Conservation (phyloP, 2,329 filamentous ascomycete genomes). For the Talaromyces amestolkiae region DNA sequence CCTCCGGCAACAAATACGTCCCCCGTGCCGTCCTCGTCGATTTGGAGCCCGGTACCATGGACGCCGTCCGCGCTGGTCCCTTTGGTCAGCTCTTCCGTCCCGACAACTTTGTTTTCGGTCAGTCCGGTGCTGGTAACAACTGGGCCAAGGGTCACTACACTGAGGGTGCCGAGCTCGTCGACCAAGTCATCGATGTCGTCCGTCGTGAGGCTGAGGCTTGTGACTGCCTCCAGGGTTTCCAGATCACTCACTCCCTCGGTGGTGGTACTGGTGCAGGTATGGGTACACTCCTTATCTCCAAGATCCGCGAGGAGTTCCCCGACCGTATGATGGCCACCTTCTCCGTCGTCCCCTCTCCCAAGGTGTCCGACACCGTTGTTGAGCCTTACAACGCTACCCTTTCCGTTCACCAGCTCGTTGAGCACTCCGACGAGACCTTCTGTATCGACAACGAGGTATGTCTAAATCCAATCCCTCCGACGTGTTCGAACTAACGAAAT, state of each 20-base stretch:
- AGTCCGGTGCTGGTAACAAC: conserved; percentile 99
- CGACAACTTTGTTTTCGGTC: conserved; percentile 99
- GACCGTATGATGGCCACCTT: conserved; percentile 99
- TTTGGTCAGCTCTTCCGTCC: conserved; percentile 99
- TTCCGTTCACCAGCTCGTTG: conserved; percentile 97
- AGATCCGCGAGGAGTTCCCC: conserved; percentile 99
- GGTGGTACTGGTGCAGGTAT: conserved; percentile 99
- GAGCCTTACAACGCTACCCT: conserved; percentile 99
- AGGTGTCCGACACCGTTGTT: conserved; percentile 99
- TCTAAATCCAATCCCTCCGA: not conserved
- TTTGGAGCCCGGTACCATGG: conserved; percentile 99
- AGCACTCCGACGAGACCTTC: conserved; percentile 99
- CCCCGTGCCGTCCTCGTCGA: conserved; percentile 99
- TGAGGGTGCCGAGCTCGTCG: conserved; percentile 97
- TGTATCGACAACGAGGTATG: conserved; percentile 96
- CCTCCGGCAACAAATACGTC: conserved; percentile 97
- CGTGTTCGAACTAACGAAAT: conserved; percentile 7
- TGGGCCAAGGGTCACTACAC: conserved; percentile 99
- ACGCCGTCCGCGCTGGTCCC: conserved; percentile 94
- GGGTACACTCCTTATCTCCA: conserved; percentile 99
- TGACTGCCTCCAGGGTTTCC: conserved; percentile 99
- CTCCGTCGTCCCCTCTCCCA: conserved; percentile 97
- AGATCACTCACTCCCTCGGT: conserved; percentile 99
- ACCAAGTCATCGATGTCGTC: conserved; percentile 96
- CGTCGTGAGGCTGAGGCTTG: conserved; percentile 98